Percentiles rank a stretch among this genome's conserved stretches.
Evolutionary conservation across 495 filamentous ascomycete genomes (phyloP).

Genomic region (Lasiosphaeris hirsuta): DNA sequence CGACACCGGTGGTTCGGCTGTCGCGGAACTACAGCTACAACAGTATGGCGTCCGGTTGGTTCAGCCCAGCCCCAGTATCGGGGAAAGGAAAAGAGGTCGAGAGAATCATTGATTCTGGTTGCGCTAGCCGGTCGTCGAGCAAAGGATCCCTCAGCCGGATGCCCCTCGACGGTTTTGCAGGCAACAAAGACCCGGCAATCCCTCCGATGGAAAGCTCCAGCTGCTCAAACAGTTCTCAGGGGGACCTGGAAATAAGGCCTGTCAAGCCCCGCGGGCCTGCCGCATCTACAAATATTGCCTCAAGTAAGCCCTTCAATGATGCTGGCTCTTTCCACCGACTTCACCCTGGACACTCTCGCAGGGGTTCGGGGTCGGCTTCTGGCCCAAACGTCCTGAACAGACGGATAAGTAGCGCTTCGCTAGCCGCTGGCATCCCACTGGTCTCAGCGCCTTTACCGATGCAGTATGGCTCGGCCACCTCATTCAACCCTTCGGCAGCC

Average conservation of each 20-base stretch:
- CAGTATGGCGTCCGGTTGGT: constrained; percentile 32
- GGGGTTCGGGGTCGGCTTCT: constrained; percentile 22
- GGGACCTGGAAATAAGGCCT: constrained; percentile 35
- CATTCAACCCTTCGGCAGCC: constrained; percentile 2
- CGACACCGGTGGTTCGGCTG: constrained; percentile 28
- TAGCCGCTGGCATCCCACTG: constrained; percentile 26
- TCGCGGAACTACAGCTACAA: constrained; percentile 43
- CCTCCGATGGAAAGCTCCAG: constrained; percentile 29
- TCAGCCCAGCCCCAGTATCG: constrained; percentile 9
- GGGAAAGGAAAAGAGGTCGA: constrained; percentile 36
- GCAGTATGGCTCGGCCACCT: constrained; percentile 21
- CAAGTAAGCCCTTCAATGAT: constrained; percentile 16
- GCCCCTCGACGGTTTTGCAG: constrained; percentile 8
- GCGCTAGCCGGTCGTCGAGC: constrained; percentile 30
- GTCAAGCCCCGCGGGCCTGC: constrained; percentile 7
- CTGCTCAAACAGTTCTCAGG: constrained; percentile 34
- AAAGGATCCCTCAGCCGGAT: constrained; percentile 19
- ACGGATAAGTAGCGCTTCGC: constrained; percentile 9
- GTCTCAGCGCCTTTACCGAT: constrained; percentile 26
- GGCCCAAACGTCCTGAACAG: constrained; percentile 8
- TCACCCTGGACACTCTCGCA: constrained; percentile 29
- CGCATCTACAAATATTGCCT: not conserved
- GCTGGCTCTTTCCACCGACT: constrained; percentile 26
- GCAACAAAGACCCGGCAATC: constrained; percentile 3
- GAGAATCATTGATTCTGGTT: constrained; percentile 22